These are phyloP conservation scores for Solanum lycopersicoides DNA, from an alignment of 257 asterid genomes.

Conservation along the genomic window DNA sequence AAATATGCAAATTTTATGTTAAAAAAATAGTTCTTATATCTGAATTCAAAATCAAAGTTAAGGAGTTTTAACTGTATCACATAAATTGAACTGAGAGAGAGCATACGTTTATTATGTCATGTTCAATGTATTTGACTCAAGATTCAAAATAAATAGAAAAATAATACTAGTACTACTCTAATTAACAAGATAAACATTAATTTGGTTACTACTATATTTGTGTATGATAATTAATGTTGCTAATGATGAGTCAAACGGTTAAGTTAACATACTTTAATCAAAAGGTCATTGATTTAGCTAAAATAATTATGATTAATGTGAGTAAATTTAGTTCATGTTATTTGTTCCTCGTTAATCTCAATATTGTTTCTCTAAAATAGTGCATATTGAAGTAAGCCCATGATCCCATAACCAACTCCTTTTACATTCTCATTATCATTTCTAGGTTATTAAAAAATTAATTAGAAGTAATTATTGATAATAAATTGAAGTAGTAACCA, in stretches of 20 bases:
- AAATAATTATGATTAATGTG: not conserved
- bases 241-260: not conserved
- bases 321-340: not conserved
- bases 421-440: not conserved
- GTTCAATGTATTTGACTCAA: not conserved
- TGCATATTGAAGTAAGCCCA: not conserved
- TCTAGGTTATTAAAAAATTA: not conserved
- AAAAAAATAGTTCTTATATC: not conserved
- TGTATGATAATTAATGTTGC: not conserved
- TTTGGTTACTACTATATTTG: not conserved
- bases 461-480: too few relatives aligned
- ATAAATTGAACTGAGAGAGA: not conserved
- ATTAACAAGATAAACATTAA: not conserved
- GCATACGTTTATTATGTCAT: not conserved
- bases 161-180: not conserved
- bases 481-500: too few relatives aligned
- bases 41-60: not conserved
- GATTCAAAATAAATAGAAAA: not conserved
- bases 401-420: not conserved
- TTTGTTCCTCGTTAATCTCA: not conserved
- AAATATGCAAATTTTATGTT: not conserved
- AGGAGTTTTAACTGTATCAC: rapidly evolving
- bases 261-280: not conserved
- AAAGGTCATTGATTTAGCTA: not conserved
- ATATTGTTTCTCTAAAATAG: not conserved